Conservation (phyloP, 2,329 filamentous ascomycete genomes). For the Diplocarpon mali region DNA sequence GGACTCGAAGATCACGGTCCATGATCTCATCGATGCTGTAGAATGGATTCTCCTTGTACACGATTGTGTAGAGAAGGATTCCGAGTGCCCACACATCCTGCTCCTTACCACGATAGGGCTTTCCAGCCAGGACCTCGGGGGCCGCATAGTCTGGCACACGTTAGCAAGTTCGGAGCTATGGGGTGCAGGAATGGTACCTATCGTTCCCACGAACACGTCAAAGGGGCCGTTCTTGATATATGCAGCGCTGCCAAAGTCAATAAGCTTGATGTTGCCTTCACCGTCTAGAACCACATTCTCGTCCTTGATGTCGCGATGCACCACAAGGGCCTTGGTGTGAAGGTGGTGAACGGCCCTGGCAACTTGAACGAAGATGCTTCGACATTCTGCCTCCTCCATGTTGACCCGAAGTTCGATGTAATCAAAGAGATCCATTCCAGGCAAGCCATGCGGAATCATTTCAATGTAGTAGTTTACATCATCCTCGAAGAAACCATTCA, state of each 20-base stretch:
- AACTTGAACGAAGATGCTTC: constrained; percentile 92
- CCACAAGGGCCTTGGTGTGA: constrained; percentile 80
- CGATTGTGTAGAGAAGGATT: constrained; percentile 93
- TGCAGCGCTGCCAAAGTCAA: constrained; percentile 94
- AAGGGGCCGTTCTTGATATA: constrained; percentile 98
- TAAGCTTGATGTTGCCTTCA: constrained; percentile 90
- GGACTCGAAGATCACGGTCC: constrained; percentile 87
- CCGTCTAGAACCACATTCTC: constrained; percentile 96
- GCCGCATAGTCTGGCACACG: constrained; percentile 74
- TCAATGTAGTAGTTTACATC: constrained; percentile 96
- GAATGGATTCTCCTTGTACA: constrained; percentile 99
- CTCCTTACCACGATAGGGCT: constrained; percentile 86
- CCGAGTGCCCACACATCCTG: constrained; percentile 98
- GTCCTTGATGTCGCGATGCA: constrained; percentile 97
- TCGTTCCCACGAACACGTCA: constrained; percentile 97
- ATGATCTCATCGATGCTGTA: constrained; percentile 99
- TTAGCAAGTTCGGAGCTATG: constrained; percentile 8
- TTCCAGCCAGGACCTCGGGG: constrained; percentile 90
- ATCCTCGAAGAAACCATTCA: constrained; percentile 67
- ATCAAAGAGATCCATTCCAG: constrained; percentile 97
- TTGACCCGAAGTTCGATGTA: constrained; percentile 94
- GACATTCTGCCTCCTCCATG: constrained; percentile 91
- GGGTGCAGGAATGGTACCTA: constrained; percentile 51
- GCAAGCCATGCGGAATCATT: constrained; percentile 89
- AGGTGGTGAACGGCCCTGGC: constrained; percentile 82